Evolutionary conservation across 768 basidiomycete species (phyloP), one percentile per base, ranked within the genome.

Genomic region (Leccinum barrowsii): DNA sequence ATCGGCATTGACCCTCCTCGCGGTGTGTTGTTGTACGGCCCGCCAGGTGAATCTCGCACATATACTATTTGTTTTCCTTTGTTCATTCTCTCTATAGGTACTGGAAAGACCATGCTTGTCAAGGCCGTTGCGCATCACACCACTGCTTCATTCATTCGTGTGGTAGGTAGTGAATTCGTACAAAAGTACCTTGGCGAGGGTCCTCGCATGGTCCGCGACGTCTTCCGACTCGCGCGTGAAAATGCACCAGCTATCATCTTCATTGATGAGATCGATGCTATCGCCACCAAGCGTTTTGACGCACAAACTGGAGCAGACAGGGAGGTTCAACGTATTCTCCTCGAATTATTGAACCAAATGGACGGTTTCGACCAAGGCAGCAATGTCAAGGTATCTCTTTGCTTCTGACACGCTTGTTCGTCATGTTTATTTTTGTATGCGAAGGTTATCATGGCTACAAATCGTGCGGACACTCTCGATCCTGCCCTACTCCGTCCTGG

Each of bases 111-210:
- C 2, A 98, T 99, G 95, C 79, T 99, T 61, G 97, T 98, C 53
- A 99, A 98, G 74, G 97, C 97, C n/a, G 97, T 99, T 26, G 97
- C 97, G 22, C 89, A 95, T 70, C 92, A 98, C 71, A 98, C 97
- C 37, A 95, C 94, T 2, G 97, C 97, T 7, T 80, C 93, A 12
- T 99, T 99, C 79, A 98, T 99, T 66, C 92, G 97, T 40, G 97
- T 99, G 17, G 94, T 97, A 30, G 97, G 97, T 21, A 92, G 90
- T 66, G 97, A 99, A 75, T 99, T 99, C 70, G 97, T 99, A 8
- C 97, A 99, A 77, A 99, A 99, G 74, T 99, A 99, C 70, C 85
- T 99, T 5, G 97, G 97, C 67, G 97, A 99, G 79, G 97, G 97
- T 34, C 97, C 97, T 44, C 92, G 97, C 63, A 99, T 99, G 97